Percentiles rank a stretch among this genome's conserved stretches.
Conservation (phyloP, 208 protist species). For the Strigomonas culicis region DNA sequence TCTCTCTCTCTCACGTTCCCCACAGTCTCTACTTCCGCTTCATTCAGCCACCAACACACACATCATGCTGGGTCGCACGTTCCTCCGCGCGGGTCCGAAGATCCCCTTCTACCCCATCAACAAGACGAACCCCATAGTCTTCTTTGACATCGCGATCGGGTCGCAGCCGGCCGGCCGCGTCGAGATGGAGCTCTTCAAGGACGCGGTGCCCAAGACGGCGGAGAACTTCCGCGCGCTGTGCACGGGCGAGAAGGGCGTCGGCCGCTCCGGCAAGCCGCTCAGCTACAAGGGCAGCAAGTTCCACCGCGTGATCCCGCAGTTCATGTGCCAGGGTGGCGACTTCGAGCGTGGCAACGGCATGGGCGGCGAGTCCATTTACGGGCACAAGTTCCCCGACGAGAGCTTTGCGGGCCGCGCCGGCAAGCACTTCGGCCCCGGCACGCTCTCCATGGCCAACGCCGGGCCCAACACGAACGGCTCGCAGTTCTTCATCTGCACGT, state of each 20-base stretch:
- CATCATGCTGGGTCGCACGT: not conserved
- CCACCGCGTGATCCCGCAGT: slow-evolving; percentile 52
- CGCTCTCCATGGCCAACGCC: slow-evolving; percentile 91
- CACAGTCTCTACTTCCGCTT: too few relatives aligned
- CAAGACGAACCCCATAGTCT: slow-evolving; percentile 63
- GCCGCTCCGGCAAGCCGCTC: slow-evolving; percentile 30
- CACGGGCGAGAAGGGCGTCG: slow-evolving; percentile 62
- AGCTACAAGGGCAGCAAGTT: too few relatives aligned
- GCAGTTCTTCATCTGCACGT: slow-evolving; percentile 92
- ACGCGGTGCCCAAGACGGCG: slow-evolving; percentile 53
- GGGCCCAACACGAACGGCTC: slow-evolving; percentile 93
- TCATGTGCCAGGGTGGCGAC: slow-evolving; percentile 68
- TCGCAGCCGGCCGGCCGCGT: slow-evolving; percentile 33
- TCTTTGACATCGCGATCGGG: slow-evolving; percentile 44
- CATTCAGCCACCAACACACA: not conserved
- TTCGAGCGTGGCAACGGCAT: slow-evolving; percentile 51
- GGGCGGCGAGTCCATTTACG: slow-evolving; percentile 63
- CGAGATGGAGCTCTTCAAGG: slow-evolving; percentile 50
- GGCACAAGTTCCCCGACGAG: slow-evolving; percentile 52
- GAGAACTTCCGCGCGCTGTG: slow-evolving; percentile 62
- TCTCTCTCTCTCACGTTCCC: not conserved
- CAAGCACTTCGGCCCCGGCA: slow-evolving; percentile 66
- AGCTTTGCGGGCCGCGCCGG: slow-evolving; percentile 45
- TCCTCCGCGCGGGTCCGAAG: slow-evolving; percentile 49
- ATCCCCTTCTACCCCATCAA: slow-evolving; percentile 76